Evolutionary conservation across 768 basidiomycete genomes (phyloP).

Genomic region (Trametes sanguinea): DNA sequence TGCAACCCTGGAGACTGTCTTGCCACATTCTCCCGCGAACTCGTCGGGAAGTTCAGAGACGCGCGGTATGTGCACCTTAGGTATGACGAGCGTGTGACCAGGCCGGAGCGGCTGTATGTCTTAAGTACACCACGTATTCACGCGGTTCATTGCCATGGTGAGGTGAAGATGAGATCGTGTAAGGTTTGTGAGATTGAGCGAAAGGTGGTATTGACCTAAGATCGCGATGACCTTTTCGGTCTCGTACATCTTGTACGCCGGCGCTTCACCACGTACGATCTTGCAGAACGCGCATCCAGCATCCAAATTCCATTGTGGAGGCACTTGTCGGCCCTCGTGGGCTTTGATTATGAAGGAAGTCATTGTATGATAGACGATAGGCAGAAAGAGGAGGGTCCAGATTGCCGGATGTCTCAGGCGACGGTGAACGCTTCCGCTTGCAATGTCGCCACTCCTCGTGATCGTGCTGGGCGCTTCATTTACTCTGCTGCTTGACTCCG

Average conservation of each 20-base stretch:
- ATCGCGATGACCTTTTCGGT: slow-evolving; percentile 65
- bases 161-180: background rate
- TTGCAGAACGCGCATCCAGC: slow-evolving; percentile 64
- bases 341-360: slow-evolving; percentile 74
- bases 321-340: slow-evolving; percentile 49
- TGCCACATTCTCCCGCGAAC: slow-evolving; percentile 58
- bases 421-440: no score
- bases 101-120: slow-evolving; percentile 68
- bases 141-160: background rate
- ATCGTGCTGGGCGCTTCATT: no score
- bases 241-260: slow-evolving; percentile 58
- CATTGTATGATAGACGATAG: slow-evolving; percentile 40
- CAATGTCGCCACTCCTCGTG: no score
- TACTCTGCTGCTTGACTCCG: no score
- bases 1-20: slow-evolving; percentile 61
- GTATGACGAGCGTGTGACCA: slow-evolving; percentile 72
- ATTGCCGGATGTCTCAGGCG: no score
- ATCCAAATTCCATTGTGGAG: slow-evolving; percentile 52
- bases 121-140: slow-evolving; percentile 26
- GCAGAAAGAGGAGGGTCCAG: no score
- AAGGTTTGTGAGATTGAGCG: background rate
- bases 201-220: slow-evolving; percentile 46
- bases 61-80: slow-evolving; percentile 61
- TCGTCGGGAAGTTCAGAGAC: slow-evolving; percentile 67
- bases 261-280: slow-evolving; percentile 53